Evolutionary conservation across 2,329 filamentous ascomycete genomes (phyloP).

Genomic region (Metarhizium rileyi): DNA sequence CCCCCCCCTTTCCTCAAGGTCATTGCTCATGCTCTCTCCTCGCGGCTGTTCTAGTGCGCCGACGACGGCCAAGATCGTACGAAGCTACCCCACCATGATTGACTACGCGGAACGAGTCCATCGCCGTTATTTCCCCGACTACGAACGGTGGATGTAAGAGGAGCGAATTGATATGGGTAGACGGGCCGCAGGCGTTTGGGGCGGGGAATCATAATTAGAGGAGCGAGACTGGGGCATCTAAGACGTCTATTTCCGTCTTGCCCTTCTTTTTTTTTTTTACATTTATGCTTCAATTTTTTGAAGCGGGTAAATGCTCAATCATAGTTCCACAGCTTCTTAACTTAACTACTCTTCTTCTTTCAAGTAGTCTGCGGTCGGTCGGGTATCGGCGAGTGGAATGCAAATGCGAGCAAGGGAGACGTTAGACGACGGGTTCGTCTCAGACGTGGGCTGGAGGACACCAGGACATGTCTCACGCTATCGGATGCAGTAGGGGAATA

Average conservation of each 20-base stretch:
- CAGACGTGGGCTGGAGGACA: background rate
- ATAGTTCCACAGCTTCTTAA: background rate
- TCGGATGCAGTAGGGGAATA: background rate
- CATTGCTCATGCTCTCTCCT: no score
- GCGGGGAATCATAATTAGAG: background rate
- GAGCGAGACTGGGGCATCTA: background rate
- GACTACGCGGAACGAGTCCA: slow-evolving; percentile 50
- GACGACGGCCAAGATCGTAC: slow-evolving; percentile 33
- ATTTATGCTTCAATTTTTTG: no score
- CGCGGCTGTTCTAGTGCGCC: slow-evolving; percentile 30
- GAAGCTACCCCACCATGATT: slow-evolving; percentile 35
- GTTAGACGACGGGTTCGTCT: background rate
- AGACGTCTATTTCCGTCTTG: no score
- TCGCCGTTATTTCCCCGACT: slow-evolving; percentile 47
- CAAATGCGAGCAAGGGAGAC: background rate
- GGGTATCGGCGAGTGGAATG: background rate
- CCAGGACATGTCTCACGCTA: background rate
- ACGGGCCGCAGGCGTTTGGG: background rate
- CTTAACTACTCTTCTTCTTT: background rate
- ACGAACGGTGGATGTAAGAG: slow-evolving; percentile 27
- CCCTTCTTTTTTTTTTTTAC: background rate
- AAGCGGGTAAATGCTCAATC: background rate
- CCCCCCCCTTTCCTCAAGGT: no score
- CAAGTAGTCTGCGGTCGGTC: no score
- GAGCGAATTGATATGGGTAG: background rate